These are phyloP conservation scores for Thalassiosira livingstoniorum DNA, from an alignment of 352 stramenopile species.

Conservation along the genomic window DNA sequence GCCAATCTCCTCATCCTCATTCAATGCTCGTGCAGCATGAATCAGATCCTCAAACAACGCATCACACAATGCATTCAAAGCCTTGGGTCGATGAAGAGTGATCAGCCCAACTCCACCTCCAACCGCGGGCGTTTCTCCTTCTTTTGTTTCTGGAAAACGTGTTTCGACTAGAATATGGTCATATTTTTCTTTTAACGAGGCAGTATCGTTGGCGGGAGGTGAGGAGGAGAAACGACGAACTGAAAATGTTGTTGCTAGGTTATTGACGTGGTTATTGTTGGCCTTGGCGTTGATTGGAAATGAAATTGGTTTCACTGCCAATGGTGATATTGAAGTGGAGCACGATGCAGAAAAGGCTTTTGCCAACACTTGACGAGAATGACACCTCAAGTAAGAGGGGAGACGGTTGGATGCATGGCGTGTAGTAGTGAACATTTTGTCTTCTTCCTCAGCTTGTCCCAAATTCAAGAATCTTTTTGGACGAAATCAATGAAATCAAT, in stretches of 20 bases:
- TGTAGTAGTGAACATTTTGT: no score
- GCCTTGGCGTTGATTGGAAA: neutral
- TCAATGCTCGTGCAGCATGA: conserved; percentile 91
- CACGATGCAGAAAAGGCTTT: neutral
- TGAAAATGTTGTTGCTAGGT: neutral
- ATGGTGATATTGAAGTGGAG: neutral
- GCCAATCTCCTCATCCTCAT: conserved; percentile 92
- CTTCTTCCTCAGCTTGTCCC: no score
- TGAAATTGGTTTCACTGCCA: neutral
- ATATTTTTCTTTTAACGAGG: conserved; percentile 78
- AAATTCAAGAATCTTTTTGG: no score
- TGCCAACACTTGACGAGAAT: no score
- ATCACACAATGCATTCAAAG: conserved; percentile 96
- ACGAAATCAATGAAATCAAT: no score
- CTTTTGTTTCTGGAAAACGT: conserved; percentile 30
- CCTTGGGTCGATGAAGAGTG: conserved; percentile 96
- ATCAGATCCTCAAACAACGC: conserved; percentile 93
- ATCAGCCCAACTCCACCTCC: conserved; percentile 90
- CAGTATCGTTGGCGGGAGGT: no score
- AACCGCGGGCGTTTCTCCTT: neutral
- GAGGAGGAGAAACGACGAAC: conserved; percentile 2
- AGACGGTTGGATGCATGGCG: no score
- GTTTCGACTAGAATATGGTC: conserved; percentile 76
- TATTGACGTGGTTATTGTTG: neutral
- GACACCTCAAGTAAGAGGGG: no score